Evolutionary conservation across 2,329 filamentous ascomycete species (phyloP).

Genomic region (Pseudocercospora macadamiae): DNA sequence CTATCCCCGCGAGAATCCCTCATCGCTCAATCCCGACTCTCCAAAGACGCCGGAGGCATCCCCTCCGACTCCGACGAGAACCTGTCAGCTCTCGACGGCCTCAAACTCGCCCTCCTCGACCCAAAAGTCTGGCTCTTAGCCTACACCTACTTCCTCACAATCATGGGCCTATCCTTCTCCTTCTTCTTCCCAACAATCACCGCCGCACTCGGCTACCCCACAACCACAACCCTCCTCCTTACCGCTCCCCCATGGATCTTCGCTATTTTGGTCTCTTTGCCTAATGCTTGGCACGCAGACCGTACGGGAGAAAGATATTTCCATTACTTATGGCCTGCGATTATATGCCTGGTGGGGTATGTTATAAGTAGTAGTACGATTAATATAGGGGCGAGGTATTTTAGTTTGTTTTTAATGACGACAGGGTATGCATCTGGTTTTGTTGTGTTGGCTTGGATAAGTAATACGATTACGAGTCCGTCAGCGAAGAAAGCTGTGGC

Average conservation of each 20-base stretch:
- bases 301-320: conserved; percentile 37
- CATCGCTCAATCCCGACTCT: conserved; percentile 15
- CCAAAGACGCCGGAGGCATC: conserved; percentile 11
- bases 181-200: conserved; percentile 43
- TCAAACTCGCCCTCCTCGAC: conserved; percentile 23
- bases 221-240: conserved; percentile 40
- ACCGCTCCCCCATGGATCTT: conserved; percentile 41
- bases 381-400: conserved; percentile 26
- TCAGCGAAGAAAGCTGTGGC: conserved; percentile 32
- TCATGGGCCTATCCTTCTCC: conserved; percentile 20
- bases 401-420: conserved; percentile 20
- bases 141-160: conserved; percentile 17
- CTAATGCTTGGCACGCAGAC: conserved; percentile 43
- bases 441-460: conserved; percentile 61
- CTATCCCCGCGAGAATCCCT: conserved; percentile 37
- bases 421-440: conserved; percentile 16
- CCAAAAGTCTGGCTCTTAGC: conserved; percentile 25
- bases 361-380: conserved; percentile 21
- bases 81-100: conserved; percentile 12
- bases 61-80: conserved; percentile 6
- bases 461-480: conserved; percentile 32
- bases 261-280: conserved; percentile 35
- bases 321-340: conserved; percentile 59
- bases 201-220: conserved; percentile 42
- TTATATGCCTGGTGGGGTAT: conserved; percentile 53